Base-by-base conservation (phyloP, 768 basidiomycete species). In the Hemileccinum impolitum region DNA sequence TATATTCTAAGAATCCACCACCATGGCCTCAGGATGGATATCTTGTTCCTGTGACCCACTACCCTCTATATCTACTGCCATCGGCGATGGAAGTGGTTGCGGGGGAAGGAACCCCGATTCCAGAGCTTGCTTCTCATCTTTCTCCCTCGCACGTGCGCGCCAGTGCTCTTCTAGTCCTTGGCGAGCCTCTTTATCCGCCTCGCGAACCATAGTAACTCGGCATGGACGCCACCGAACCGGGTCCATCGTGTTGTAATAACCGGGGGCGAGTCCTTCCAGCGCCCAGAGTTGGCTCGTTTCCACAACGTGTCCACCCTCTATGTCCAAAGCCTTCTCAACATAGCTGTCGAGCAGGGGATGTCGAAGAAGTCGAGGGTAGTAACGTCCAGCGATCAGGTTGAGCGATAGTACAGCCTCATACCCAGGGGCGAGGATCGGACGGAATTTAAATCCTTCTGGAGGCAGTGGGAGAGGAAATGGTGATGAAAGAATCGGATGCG, bases 301-400 rank as follows among this genome's bases (percentile, higher is more conserved):
- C 10, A 68, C 40, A n/a, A 77, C 53, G 34, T 67, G 70, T n/a
- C 65, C 68, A 6, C 65, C 56, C 13, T 72, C 70, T 11, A 63
- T 58, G 31, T 63, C 49, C 37, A 78, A 57, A 12, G 77, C 77
- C 14, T 69, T 58, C 26, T 68, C 58, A 3, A 86, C 59, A 18
- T 56, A 57, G 4, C 68, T 63, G 12, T 64, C 65, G 17, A 90
- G 66, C 31, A 83, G 70, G 1, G 86, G 86, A 59, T 90, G 87
- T 18, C 71, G 60, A 19, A 90, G 73, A 31, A 93, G 72, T 6
- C 75, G 70, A 5, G 90, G 86, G 61, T 93, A 93, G 63, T 93
- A 93, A 47, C 91, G 75, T 28, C 91, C 91, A 28, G 81, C 81
- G 52, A 94, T 74, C 40, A 90, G 70, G 31, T 81, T 78, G 36